Conservation (phyloP, 441 rosid species). For the Croton laevigatus region DNA sequence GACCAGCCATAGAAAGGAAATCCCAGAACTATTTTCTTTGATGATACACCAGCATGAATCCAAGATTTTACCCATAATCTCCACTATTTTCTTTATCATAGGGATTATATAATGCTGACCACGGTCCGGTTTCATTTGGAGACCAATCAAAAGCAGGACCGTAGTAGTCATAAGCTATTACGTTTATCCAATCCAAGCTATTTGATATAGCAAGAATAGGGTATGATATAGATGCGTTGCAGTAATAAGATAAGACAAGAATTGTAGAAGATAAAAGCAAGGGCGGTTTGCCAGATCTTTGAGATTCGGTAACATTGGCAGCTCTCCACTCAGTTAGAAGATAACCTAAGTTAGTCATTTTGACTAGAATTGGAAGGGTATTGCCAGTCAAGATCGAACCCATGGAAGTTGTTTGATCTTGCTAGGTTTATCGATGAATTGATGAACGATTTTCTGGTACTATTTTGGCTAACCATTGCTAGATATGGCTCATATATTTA, state of each 20-base stretch:
- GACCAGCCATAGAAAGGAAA: conserved; percentile 36
- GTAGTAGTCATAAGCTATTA: conserved; percentile 60
- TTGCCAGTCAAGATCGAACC: conserved; percentile 49
- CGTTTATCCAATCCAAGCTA: conserved; percentile 61
- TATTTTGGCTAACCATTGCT: no score
- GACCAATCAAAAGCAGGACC: conserved; percentile 42
- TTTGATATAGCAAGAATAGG: conserved; percentile 37
- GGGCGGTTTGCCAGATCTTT: conserved; percentile 8
- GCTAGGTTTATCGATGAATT: conserved; percentile 39
- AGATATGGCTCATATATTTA: no score
- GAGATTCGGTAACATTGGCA: conserved; percentile 27
- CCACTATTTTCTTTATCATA: conserved; percentile 36
- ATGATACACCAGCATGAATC: conserved; percentile 40
- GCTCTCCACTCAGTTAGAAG: conserved; percentile 36
- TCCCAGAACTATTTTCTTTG: conserved; percentile 20
- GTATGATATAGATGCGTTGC: conserved; percentile 20
- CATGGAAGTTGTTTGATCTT: conserved; percentile 32
- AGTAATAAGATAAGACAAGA: conserved; percentile 30
- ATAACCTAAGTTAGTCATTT: conserved; percentile 31
- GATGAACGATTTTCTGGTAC: conserved; percentile 32
- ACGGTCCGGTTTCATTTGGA: conserved; percentile 41
- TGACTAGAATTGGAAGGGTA: conserved; percentile 23
- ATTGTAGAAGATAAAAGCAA: conserved; percentile 44
- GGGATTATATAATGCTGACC: conserved; percentile 54
- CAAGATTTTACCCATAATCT: conserved; percentile 42